A percentile compares a stretch with the other conserved stretches of the same genome.
phyloP scores from a whole-genome alignment of 495 filamentous ascomycete genomes.

The Neurospora sp. region DNA sequence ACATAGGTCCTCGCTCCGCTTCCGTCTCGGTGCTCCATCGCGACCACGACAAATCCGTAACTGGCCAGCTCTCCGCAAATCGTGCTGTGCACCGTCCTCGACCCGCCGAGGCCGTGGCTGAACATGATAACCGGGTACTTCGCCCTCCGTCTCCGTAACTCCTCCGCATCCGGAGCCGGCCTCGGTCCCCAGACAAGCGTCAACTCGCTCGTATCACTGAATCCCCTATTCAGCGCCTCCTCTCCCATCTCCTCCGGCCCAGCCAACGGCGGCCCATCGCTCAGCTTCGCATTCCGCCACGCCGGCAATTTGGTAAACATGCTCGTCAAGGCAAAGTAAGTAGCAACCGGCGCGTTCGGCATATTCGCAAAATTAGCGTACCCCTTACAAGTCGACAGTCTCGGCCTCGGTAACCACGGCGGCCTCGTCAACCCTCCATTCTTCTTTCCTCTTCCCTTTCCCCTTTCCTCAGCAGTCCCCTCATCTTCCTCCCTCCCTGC shows the following conservation, averaged over 20 bases:
- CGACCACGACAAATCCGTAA: slow-evolving; percentile 58
- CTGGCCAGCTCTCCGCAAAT: slow-evolving; percentile 54
- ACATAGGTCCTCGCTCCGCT: slow-evolving; percentile 53
- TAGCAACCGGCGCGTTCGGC: slow-evolving; percentile 28
- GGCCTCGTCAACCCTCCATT: neutral
- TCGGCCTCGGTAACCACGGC: slow-evolving; percentile 46
- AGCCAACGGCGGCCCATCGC: slow-evolving; percentile 10
- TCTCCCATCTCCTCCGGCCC: slow-evolving; percentile 22
- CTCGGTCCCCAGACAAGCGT: neutral
- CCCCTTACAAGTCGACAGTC: slow-evolving; percentile 37
- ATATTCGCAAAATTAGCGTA: slow-evolving; percentile 44
- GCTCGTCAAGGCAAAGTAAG: slow-evolving; percentile 37
- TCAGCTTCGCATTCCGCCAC: slow-evolving; percentile 39
- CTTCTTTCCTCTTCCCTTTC: neutral
- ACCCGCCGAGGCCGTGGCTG: slow-evolving; percentile 58
- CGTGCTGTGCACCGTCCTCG: slow-evolving; percentile 51
- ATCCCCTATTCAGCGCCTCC: neutral
- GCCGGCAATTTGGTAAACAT: slow-evolving; percentile 51
- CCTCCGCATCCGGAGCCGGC: neutral
- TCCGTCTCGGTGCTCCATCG: slow-evolving; percentile 59
- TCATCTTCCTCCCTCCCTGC: neutral
- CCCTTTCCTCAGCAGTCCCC: neutral
- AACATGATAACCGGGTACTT: slow-evolving; percentile 58
- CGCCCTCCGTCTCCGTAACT: slow-evolving; percentile 5
- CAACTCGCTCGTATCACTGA: neutral